Conservation (phyloP, 2,329 filamentous ascomycete genomes). For the Emergomyces pasteurianus region DNA sequence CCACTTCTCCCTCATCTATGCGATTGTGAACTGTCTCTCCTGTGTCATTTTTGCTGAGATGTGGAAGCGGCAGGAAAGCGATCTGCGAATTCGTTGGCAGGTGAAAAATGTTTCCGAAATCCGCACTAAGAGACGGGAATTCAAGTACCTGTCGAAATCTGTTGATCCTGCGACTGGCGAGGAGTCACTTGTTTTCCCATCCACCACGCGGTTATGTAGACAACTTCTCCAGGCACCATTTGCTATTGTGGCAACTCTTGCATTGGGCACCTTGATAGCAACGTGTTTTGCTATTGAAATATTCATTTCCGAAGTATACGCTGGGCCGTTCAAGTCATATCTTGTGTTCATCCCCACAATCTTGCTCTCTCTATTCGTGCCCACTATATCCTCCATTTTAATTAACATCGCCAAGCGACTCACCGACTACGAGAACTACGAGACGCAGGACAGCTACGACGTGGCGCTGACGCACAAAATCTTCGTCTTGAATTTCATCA, state of each 20-base stretch:
- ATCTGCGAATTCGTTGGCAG: constrained; percentile 78
- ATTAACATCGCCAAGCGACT: constrained; percentile 65
- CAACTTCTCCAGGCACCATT: constrained; percentile 80
- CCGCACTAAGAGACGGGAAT: constrained; percentile 64
- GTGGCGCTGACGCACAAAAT: constrained; percentile 81
- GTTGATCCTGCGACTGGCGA: constrained; percentile 76
- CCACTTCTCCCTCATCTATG: constrained; percentile 72
- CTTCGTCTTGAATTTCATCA: constrained; percentile 94
- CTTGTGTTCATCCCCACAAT: constrained; percentile 79
- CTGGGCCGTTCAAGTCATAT: constrained; percentile 74
- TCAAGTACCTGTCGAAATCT: constrained; percentile 63
- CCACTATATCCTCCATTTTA: constrained; percentile 63
- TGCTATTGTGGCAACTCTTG: constrained; percentile 56
- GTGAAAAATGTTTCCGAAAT: constrained; percentile 74
- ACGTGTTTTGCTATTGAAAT: constrained; percentile 87
- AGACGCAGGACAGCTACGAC: constrained; percentile 72
- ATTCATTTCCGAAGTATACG: constrained; percentile 89
- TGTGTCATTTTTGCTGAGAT: constrained; percentile 83
- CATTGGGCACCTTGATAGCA: constrained; percentile 71
- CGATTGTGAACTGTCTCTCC: constrained; percentile 70
- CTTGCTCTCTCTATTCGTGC: constrained; percentile 70
- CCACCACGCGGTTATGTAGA: constrained; percentile 59
- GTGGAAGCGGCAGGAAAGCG: constrained; percentile 87
- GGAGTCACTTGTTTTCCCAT: constrained; percentile 61
- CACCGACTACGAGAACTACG: constrained; percentile 82